Base-by-base conservation (phyloP, 2,329 filamentous ascomycete genomes). In the Diaporthe citrichinensis region DNA sequence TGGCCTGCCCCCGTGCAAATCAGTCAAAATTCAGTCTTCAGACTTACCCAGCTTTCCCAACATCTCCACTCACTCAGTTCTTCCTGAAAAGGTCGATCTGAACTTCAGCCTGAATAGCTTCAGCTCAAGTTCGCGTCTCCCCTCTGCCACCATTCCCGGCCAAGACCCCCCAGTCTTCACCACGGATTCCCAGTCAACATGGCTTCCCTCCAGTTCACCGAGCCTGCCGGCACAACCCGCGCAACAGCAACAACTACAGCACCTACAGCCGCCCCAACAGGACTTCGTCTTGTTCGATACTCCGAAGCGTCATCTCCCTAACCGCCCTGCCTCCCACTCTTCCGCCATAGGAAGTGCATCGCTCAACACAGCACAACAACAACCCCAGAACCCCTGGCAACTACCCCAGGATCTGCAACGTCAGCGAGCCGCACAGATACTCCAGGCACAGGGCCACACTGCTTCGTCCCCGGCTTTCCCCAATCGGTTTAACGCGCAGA, bases 151-250 rank as follows among this genome's bases (percentile, higher is more conserved):
- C 87, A 92, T 91, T 90, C 84, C 88, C 87, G 84, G 85, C 83
- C 90, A 88, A 91, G 92, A 93, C 91, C 91, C 89, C 80, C 82
- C 88, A 91, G 92, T 94, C 92, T 93, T 93, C 93, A 95, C 90
- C 90, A 95, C 94, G 94, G 93, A 94, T 94, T 90, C 92, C 84
- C 89, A 89, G 87, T 91, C 92, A 95, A 81, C 90, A 96, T 96
- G 94, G 94, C 93, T 90, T 92, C 90, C 93, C 90, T 92, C 92
- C 88, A 91, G 87, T 88, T 87, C 88, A 82, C 81, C 87, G 84
- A 90, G 87, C 89, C 89, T 88, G 90, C 90, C 90, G 91, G 91
- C 90, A 87, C 80, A 86, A 86, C 84, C 90, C 87, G 88, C 88
- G 87, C 90, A 87, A 80, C 86, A 90, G 84, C 87, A 85, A 84